phyloP scores from a whole-genome alignment of 148 eudicot genomes.

The Nepenthes gracilis region DNA sequence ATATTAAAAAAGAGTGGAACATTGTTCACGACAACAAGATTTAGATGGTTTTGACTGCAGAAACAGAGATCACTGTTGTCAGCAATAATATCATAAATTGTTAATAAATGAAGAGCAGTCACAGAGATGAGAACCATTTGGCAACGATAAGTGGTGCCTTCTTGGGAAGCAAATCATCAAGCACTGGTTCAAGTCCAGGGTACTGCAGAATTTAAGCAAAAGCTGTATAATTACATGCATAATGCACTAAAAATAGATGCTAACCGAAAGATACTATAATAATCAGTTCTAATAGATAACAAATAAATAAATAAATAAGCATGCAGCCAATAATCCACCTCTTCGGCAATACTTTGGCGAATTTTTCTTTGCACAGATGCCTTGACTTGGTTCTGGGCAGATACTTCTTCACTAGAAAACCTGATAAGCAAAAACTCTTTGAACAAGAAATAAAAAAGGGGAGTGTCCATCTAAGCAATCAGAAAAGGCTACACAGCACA shows the following conservation, averaged over 20 bases:
- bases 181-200: conserved; percentile 90
- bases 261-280: not conserved
- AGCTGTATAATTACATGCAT: not conserved
- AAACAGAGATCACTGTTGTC: conserved; percentile 5
- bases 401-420: conserved; percentile 86
- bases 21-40: conserved; percentile 83
- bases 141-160: conserved; percentile 88
- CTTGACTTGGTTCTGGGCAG: conserved; percentile 98
- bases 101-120: not conserved
- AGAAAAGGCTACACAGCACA: too few relatives aligned
- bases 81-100: conserved; percentile 2
- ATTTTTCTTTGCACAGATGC: conserved; percentile 92
- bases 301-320: not conserved
- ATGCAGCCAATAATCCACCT: conserved; percentile 27
- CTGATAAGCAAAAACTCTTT: conserved; percentile 19
- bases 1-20: conserved; percentile 88
- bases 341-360: conserved; percentile 87
- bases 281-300: not conserved
- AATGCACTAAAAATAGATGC: not conserved
- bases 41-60: conserved; percentile 88
- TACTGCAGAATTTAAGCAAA: conserved; percentile 45
- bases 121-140: conserved; percentile 51
- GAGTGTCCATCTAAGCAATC: too few relatives aligned
- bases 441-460: too few relatives aligned
- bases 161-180: conserved; percentile 93